phyloP scores from a whole-genome alignment of 352 stramenopile species.

The Globisporangium carolinianum region DNA sequence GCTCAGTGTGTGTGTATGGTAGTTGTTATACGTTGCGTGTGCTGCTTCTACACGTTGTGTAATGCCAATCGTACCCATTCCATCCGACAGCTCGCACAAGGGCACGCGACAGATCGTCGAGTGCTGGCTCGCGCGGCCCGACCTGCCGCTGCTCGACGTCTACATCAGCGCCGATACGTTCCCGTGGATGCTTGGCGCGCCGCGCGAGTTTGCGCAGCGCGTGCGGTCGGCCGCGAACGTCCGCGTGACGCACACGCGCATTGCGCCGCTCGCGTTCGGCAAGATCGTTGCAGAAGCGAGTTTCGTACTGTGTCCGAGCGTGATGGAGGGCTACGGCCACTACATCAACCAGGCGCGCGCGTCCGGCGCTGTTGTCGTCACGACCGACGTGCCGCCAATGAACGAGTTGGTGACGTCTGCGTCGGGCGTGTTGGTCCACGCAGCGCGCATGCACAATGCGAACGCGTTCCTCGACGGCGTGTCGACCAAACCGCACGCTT shows the following conservation, averaged over 20 bases:
- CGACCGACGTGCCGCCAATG: constrained; percentile 43
- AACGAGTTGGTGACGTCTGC: constrained; percentile 39
- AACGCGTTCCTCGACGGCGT: constrained; percentile 30
- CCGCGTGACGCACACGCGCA: constrained; percentile 6
- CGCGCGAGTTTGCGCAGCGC: constrained; percentile 11
- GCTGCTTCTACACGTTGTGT: no score
- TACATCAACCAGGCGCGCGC: constrained; percentile 62
- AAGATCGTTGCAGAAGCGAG: constrained; percentile 31
- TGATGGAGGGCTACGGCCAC: constrained; percentile 56
- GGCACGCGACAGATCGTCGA: constrained; percentile 37
- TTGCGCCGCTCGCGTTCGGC: no score
- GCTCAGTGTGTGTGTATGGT: no score
- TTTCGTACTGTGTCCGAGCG: constrained; percentile 47
- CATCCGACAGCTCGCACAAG: constrained; percentile 15
- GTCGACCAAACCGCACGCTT: constrained; percentile 15
- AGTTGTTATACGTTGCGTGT: no score
- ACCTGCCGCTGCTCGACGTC: constrained; percentile 33
- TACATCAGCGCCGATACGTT: constrained; percentile 23
- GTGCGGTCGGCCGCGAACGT: constrained; percentile 20
- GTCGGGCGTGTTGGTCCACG: constrained; percentile 22
- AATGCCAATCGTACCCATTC: no score
- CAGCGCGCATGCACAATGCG: constrained; percentile 3
- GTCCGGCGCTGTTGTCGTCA: constrained; percentile 31
- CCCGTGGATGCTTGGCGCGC: constrained; percentile 3
- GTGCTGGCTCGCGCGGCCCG: constrained; percentile 36